These are phyloP conservation scores for Debaryomyces nepalensis DNA, from an alignment of 1,139 yeast genomes.

Conservation along the genomic window DNA sequence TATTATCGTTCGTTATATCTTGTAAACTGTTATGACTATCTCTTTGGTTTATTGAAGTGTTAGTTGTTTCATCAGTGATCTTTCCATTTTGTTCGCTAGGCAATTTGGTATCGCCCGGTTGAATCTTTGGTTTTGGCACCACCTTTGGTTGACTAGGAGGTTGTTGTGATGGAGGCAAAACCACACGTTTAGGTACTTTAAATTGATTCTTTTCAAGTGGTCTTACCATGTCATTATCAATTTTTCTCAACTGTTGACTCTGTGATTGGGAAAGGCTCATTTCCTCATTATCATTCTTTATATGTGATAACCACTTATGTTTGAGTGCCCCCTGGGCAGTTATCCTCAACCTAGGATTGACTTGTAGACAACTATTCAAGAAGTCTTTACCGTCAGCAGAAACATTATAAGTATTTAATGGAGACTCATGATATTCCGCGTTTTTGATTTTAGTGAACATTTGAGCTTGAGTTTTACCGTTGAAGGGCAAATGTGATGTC, in stretches of 20 bases:
- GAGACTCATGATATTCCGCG: constrained; percentile 83
- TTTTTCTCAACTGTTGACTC: constrained; percentile 62
- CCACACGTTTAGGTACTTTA: constrained; percentile 49
- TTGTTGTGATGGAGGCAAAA: constrained; percentile 46
- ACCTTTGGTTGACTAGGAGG: constrained; percentile 19
- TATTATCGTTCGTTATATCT: constrained; percentile 5
- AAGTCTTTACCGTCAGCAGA: constrained; percentile 72
- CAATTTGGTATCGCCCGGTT: not conserved
- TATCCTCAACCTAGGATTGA: constrained; percentile 70
- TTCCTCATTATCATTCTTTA: constrained; percentile 42
- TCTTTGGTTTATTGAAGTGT: not conserved
- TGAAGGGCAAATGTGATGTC: constrained; percentile 92
- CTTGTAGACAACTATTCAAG: constrained; percentile 68
- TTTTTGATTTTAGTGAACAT: constrained; percentile 73
- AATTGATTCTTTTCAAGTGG: constrained; percentile 43
- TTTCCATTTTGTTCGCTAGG: not conserved
- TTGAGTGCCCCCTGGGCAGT: constrained; percentile 73
- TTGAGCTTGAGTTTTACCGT: constrained; percentile 88
- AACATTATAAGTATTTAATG: constrained; percentile 69
- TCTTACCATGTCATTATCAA: constrained; percentile 55
- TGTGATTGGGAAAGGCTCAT: constrained; percentile 73
- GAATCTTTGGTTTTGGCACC: constrained; percentile 14
- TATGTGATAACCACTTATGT: constrained; percentile 65
- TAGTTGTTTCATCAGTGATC: constrained; percentile 7
- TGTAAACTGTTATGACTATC: not conserved